Evolutionary conservation across 2,329 filamentous ascomycete genomes (phyloP).

Genomic region (Fusarium sp.): DNA sequence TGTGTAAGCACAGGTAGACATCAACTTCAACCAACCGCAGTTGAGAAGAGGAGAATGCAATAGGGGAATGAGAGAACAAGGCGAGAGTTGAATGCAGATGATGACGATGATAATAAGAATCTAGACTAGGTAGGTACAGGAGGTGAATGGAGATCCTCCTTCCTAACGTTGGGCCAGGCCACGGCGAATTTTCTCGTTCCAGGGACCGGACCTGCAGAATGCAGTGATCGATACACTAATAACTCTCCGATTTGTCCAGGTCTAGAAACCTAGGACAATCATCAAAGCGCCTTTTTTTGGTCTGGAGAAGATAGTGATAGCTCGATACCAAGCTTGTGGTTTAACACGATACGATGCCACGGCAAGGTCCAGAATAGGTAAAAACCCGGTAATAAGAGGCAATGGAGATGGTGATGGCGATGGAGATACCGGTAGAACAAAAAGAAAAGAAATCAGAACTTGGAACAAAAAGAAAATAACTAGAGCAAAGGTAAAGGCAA

Average conservation of each 20-base stretch:
- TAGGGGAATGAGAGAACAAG: not conserved
- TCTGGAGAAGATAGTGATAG: not conserved
- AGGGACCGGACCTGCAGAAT: slow-evolving; percentile 22
- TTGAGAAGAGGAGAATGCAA: not conserved
- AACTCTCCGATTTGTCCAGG: slow-evolving; percentile 12
- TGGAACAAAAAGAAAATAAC: not conserved
- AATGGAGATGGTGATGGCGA: not conserved
- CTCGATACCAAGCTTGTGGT: not conserved
- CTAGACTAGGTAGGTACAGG: not conserved
- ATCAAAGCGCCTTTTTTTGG: not conserved
- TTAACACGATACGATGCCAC: not conserved
- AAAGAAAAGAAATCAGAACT: not conserved
- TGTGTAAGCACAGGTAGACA: not conserved
- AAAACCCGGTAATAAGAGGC: not conserved
- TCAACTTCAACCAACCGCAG: not conserved
- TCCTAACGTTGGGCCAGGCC: not conserved
- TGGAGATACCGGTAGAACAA: not conserved
- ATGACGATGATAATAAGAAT: slow-evolving; percentile 15
- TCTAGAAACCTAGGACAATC: slow-evolving; percentile 4
- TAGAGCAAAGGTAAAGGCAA: not conserved
- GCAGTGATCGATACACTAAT: slow-evolving; percentile 16
- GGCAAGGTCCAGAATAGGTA: not conserved
- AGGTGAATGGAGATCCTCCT: not conserved
- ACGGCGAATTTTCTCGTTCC: slow-evolving; percentile 12
- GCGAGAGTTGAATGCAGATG: not conserved